These are phyloP conservation scores for Dorcoceras hygrometricum DNA, from an alignment of 257 asterid species.

Conservation along the genomic window DNA sequence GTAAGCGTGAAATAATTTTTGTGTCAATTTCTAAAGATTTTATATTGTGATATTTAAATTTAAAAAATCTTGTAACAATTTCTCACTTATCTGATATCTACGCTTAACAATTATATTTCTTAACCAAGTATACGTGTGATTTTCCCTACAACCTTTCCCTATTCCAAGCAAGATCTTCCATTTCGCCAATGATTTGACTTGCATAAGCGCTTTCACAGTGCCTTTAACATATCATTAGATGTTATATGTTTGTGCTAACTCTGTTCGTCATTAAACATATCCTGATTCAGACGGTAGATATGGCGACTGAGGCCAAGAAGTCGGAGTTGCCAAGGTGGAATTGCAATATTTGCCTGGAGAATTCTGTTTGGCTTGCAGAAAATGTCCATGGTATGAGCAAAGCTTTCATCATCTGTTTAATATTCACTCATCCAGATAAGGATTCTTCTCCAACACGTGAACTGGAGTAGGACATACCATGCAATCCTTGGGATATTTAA, in stretches of 20 bases:
- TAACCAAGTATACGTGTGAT: no score
- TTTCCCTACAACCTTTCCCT: no score
- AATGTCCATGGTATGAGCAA: slow-evolving; percentile 47
- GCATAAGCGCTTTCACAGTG: no score
- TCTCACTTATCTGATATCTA: no score
- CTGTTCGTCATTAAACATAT: not conserved
- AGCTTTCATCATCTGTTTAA: not conserved
- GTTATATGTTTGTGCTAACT: not conserved
- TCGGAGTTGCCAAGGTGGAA: slow-evolving; percentile 27
- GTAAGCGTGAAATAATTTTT: no score
- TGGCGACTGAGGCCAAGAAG: slow-evolving; percentile 43
- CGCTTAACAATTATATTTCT: no score
- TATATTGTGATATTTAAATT: no score
- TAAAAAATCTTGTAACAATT: no score
- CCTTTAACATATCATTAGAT: not conserved
- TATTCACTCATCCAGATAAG: not conserved
- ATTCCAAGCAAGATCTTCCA: no score
- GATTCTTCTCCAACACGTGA: not conserved
- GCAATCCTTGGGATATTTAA: not conserved
- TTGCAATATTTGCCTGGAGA: slow-evolving; percentile 22
- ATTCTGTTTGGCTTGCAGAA: slow-evolving; percentile 46
- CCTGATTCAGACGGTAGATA: slow-evolving; percentile 18
- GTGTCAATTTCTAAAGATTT: no score
- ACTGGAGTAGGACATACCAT: not conserved
- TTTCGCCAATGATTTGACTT: no score